Percentiles rank a stretch among this genome's conserved stretches.
These are phyloP conservation scores for Saturnispora galanensis DNA, from an alignment of 805 yeast species.

Conservation along the genomic window DNA sequence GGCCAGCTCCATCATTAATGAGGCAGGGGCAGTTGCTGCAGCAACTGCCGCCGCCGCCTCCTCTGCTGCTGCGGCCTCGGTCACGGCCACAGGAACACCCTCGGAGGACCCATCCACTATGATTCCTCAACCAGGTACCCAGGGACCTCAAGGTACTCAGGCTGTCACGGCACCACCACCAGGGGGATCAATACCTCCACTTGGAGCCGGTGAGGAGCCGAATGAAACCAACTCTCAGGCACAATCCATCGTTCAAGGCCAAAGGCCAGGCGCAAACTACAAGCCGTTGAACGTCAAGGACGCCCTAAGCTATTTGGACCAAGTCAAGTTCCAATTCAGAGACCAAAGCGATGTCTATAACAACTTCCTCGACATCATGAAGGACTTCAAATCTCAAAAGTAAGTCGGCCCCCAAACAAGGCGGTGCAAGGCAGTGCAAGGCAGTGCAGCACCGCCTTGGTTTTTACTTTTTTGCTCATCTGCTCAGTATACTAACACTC, in stretches of 20 bases:
- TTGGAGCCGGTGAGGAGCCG: too few relatives aligned
- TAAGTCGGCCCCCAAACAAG: constrained; percentile 23
- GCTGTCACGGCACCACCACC: too few relatives aligned
- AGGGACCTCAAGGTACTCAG: too few relatives aligned
- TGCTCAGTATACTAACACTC: constrained; percentile 17
- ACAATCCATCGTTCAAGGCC: constrained; percentile 9
- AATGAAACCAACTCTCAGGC: constrained; percentile 8
- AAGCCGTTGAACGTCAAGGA: constrained; percentile 91
- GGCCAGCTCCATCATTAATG: constrained; percentile 17
- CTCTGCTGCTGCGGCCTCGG: not conserved
- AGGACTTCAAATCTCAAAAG: constrained; percentile 93
- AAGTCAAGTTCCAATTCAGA: constrained; percentile 86
- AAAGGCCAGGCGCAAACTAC: constrained; percentile 31
- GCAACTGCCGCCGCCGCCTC: constrained; percentile 3
- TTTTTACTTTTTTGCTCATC: not conserved
- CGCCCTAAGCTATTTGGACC: constrained; percentile 90
- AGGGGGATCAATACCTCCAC: too few relatives aligned
- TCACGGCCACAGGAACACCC: too few relatives aligned
- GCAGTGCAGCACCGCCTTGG: constrained; percentile 8
- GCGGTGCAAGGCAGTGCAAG: not conserved
- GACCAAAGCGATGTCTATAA: constrained; percentile 93
- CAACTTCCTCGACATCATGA: constrained; percentile 94
- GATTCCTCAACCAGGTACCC: too few relatives aligned
- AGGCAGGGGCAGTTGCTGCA: constrained; percentile 13
- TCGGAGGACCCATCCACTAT: too few relatives aligned